These are phyloP conservation scores for Neoboletus magnificus DNA, from an alignment of 768 basidiomycete species.

Conservation along the genomic window DNA sequence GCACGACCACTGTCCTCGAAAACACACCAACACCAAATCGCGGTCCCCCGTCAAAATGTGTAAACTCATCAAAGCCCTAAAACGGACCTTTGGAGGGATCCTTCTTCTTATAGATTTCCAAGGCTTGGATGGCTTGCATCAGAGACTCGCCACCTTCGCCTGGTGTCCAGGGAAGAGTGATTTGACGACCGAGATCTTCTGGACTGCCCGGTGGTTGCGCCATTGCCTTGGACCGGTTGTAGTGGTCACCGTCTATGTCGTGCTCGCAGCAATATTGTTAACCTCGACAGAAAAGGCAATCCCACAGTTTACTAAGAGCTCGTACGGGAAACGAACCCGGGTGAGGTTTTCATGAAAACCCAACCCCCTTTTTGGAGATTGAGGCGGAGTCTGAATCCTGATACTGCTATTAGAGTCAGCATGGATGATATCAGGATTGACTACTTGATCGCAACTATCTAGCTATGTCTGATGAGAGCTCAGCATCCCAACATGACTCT, in stretches of 20 bases:
- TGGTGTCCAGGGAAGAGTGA: conserved; percentile 31
- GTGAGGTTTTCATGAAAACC: too few relatives aligned
- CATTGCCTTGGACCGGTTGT: conserved; percentile 17
- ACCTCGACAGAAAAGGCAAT: conserved; percentile 6
- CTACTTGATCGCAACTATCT: too few relatives aligned
- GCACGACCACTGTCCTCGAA: conserved; percentile 73
- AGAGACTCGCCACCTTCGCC: conserved; percentile 31
- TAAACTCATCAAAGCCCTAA: background rate
- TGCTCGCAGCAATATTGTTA: background rate
- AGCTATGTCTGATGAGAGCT: too few relatives aligned
- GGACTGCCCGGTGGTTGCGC: conserved; percentile 32
- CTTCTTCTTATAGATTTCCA: conserved; percentile 86
- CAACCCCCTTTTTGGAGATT: too few relatives aligned
- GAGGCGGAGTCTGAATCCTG: too few relatives aligned
- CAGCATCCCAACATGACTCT: too few relatives aligned
- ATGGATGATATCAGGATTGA: too few relatives aligned
- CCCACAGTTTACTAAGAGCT: too few relatives aligned
- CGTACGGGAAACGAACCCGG: too few relatives aligned
- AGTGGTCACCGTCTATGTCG: conserved; percentile 1
- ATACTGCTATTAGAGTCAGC: too few relatives aligned
- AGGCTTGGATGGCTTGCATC: conserved; percentile 59
- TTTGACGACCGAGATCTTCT: conserved; percentile 33
- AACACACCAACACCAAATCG: background rate
- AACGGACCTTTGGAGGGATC: conserved; percentile 70
- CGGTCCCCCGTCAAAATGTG: background rate